phyloP scores from a whole-genome alignment of 306 rosid genomes.

The Arachis stenosperma region DNA sequence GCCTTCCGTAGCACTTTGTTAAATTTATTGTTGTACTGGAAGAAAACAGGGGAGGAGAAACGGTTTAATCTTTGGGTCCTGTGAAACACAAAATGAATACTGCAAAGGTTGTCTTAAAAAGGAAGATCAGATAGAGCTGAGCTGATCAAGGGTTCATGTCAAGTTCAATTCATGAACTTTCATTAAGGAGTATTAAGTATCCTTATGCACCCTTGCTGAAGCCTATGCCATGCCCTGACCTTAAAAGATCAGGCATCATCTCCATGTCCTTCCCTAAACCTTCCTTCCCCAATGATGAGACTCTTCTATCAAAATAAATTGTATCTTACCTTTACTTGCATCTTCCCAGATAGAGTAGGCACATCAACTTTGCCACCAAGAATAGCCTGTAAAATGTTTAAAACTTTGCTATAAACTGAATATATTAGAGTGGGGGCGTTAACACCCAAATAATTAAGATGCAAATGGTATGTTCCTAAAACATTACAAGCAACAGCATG shows the following conservation, averaged over 20 bases:
- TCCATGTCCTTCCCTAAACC: not conserved
- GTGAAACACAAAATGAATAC: not conserved
- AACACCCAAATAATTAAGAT: slow-evolving; percentile 12
- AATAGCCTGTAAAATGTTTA: slow-evolving; percentile 76
- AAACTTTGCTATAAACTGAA: slow-evolving; percentile 26
- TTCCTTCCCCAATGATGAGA: not conserved
- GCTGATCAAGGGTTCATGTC: not conserved
- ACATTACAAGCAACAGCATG: slow-evolving; percentile 29
- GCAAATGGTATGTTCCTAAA: not conserved
- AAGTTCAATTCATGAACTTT: not conserved
- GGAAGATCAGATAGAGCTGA: not conserved
- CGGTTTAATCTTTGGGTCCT: slow-evolving; percentile 4
- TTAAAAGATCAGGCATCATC: not conserved
- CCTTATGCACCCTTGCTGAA: not conserved
- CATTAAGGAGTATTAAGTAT: not conserved
- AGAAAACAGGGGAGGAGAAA: not conserved
- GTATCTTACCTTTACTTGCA: slow-evolving; percentile 64
- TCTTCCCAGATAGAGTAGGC: slow-evolving; percentile 84
- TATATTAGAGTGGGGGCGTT: slow-evolving; percentile 1
- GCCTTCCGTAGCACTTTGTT: not conserved
- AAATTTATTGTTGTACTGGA: not conserved
- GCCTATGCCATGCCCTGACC: not conserved
- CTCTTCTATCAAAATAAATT: slow-evolving; percentile 30
- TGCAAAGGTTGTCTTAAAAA: not conserved
- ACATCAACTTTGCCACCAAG: slow-evolving; percentile 93